Percentiles rank a stretch among this genome's conserved stretches.
Conservation (phyloP, 441 rosid species). For the Jatropha podagrica region DNA sequence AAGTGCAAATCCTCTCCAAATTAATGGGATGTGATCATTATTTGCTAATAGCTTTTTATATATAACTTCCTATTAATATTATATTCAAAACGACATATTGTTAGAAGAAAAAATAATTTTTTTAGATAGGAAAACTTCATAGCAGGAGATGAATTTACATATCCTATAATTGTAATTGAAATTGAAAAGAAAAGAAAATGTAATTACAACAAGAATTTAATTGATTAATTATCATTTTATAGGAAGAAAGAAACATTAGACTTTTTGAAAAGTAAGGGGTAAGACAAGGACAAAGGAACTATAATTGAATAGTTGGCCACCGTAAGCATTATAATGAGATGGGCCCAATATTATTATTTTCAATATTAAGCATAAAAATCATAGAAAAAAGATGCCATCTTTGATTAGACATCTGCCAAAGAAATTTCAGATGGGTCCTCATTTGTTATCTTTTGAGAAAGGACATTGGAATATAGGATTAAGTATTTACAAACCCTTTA, state of each 20-base stretch:
- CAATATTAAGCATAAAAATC: conserved; percentile 7
- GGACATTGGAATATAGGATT: not conserved
- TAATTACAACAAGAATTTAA: not conserved
- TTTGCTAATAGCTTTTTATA: not conserved
- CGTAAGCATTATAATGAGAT: not conserved
- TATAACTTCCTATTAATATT: not conserved
- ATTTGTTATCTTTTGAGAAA: not conserved
- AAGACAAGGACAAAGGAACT: conserved; percentile 27
- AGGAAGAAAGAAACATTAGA: too few species aligned
- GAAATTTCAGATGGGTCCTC: not conserved
- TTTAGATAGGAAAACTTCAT: too few species aligned
- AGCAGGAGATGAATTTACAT: too few species aligned
- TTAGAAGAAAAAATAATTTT: too few species aligned
- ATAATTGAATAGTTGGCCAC: not conserved
- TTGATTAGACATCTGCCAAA: not conserved
- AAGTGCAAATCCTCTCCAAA: not conserved
- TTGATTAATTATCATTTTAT: too few species aligned
- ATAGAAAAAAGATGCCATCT: not conserved
- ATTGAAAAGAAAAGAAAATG: not conserved
- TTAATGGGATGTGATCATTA: conserved; percentile 9
- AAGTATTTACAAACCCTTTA: not conserved
- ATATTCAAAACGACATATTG: not conserved
- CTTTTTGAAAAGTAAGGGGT: not conserved
- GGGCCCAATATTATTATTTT: conserved; percentile 1
- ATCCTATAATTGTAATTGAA: too few species aligned